Conservation (phyloP, 176 grass and related monocot species). For the Leersia perrieri region DNA sequence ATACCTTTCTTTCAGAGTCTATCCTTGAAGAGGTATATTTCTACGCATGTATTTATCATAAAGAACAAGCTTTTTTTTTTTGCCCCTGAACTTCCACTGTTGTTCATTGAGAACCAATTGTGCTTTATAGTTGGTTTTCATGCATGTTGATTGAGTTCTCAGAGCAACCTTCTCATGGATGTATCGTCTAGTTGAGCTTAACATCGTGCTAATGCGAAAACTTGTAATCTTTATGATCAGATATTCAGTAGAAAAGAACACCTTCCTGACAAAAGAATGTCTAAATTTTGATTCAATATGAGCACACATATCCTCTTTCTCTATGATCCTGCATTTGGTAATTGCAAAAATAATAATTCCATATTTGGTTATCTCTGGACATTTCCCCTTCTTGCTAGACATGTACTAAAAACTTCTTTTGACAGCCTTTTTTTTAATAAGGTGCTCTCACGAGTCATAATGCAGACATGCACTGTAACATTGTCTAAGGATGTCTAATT, state of each 20-base stretch:
- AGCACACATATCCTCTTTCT: not conserved
- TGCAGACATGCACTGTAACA: not conserved
- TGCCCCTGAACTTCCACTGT: not conserved
- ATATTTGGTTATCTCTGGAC: not conserved
- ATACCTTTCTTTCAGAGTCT: slow-evolving; percentile 92
- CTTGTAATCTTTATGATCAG: not conserved
- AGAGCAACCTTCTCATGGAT: not conserved
- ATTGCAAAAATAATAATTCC: not conserved
- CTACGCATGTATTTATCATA: not conserved
- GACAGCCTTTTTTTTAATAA: not conserved
- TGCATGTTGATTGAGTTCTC: not conserved
- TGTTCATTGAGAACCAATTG: not conserved
- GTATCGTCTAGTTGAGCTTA: slow-evolving; percentile 6
- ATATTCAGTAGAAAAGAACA: not conserved
- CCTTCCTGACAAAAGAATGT: slow-evolving; percentile 5
- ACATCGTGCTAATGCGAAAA: not conserved
- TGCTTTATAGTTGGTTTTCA: not conserved
- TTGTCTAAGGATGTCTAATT: not conserved
- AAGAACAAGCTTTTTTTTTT: not conserved
- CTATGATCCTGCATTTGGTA: not conserved
- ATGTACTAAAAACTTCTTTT: not conserved
- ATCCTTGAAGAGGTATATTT: slow-evolving; percentile 88
- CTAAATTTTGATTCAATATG: not conserved
- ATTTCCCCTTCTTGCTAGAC: not conserved
- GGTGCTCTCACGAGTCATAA: slow-evolving; percentile 4